Evolutionary conservation across 148 eudicot genomes (phyloP), one percentile per base, ranked within the genome.

Genomic region (Arctostaphylos glauca): DNA sequence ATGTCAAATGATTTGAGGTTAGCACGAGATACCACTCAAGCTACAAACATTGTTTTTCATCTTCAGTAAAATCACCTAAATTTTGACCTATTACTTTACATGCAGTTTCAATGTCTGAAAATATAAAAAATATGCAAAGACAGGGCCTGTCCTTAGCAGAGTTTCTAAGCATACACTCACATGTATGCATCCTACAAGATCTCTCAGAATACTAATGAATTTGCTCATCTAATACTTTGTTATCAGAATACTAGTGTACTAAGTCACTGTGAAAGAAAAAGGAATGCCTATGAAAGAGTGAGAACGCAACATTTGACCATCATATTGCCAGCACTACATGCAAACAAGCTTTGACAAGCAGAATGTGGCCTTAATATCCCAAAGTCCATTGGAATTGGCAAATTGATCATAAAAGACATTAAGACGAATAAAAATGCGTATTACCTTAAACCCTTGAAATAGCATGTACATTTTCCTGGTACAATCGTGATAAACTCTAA

Each of bases 361-460:
- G 2, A 44, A 71, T 64, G 41, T 4, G 5, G 23, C 41, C 70
- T 19, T 23, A 7, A 55, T 48, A 74, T 48, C 54, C 16, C 43
- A 54, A 54, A 54, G 64, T 77, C 80, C 80, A 77, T 15, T 38
- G 25, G 43, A 77, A 77, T 54, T 50, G 58, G 56, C n/a, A 76
- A 76, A 7, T 3, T 52, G 60, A 52, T 76, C 21, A 75, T 10
- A 75, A 49, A 50, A n/a, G 19, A 75, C 10, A 6, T 21, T n/a
- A n/a, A 16, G 55, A 19, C 19, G 14, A 53, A 25, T 9, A 14
- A 16, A 54, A 15, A 23, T 16, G 31, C 38, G 38, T 0, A 31
- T 31, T 31, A 31, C 38, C 38, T 31, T 31, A 31, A 31, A 31
- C 38, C 38, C 72, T 25, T 38, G 44, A 31, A 67, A 67, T 12